phyloP scores from a whole-genome alignment of 768 basidiomycete genomes.

The Naematelia aurantialba region DNA sequence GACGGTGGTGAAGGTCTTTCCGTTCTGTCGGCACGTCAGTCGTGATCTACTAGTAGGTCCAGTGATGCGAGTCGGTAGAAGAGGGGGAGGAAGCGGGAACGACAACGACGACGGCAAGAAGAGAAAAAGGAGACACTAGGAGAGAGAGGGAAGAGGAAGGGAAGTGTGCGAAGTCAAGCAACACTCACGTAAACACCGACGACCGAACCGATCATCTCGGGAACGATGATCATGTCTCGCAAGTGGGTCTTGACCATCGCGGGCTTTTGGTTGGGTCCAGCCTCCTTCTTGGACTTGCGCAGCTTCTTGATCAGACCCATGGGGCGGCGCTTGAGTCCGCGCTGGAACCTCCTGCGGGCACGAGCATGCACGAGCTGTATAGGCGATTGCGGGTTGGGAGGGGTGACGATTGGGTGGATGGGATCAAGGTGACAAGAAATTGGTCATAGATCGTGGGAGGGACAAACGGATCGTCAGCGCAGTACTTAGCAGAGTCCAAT shows the following conservation, averaged over 20 bases:
- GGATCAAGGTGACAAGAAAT: not conserved
- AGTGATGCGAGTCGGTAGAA: not conserved
- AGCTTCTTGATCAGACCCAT: conserved; percentile 99
- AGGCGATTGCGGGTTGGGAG: conserved; percentile 3
- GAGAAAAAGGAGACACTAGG: not conserved
- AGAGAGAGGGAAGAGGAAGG: not conserved
- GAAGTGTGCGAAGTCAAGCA: not conserved
- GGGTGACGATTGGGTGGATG: conserved; percentile 4
- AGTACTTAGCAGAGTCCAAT: not conserved
- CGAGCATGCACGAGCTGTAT: conserved; percentile 91
- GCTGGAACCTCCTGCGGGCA: conserved; percentile 96
- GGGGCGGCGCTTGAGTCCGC: conserved; percentile 96
- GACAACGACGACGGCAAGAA: too few relatives aligned
- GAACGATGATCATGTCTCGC: conserved; percentile 99
- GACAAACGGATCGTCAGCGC: conserved; percentile 1
- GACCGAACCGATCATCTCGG: conserved; percentile 99
- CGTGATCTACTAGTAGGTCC: not conserved
- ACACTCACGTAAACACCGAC: conserved; percentile 78
- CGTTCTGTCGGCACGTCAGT: conserved; percentile 38
- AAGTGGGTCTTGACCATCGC: conserved; percentile 98
- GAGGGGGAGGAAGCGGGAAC: not conserved
- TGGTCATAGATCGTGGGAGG: conserved; percentile 39
- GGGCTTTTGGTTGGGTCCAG: conserved; percentile 98
- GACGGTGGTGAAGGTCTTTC: conserved; percentile 59
- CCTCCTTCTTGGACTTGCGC: conserved; percentile 99